phyloP scores from a whole-genome alignment of 768 basidiomycete species.

The Cystofilobasidium ferigula region DNA sequence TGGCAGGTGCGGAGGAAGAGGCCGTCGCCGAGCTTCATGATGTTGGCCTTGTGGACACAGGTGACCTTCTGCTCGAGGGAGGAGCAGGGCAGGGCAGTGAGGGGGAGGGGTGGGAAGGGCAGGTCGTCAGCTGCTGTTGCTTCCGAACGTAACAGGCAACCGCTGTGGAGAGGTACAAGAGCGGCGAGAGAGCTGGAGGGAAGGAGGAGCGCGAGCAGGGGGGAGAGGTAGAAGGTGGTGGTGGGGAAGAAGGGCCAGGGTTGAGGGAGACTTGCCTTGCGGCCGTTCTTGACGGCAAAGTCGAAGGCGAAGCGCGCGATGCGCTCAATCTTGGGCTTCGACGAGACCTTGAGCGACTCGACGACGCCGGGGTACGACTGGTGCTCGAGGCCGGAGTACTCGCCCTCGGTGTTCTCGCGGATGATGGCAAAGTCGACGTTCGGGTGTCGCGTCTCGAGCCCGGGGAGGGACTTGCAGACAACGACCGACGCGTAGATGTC shows the following conservation, averaged over 20 bases:
- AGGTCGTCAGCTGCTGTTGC: too few relatives aligned
- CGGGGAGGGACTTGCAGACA: constrained; percentile 93
- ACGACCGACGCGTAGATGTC: constrained; percentile 99
- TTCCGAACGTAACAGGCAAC: too few relatives aligned
- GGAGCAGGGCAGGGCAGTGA: too few relatives aligned
- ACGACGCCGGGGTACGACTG: constrained; percentile 97
- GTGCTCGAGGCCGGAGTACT: constrained; percentile 97
- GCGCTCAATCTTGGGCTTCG: constrained; percentile 86
- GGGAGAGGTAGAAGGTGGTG: too few relatives aligned
- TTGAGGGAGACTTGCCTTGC: constrained; percentile 56
- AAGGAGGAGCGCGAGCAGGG: too few relatives aligned
- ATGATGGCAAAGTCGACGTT: constrained; percentile 96
- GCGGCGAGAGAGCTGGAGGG: too few relatives aligned
- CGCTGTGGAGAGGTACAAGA: too few relatives aligned
- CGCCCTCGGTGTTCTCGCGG: constrained; percentile 98
- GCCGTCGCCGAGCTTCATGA: constrained; percentile 99
- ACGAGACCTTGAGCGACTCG: constrained; percentile 94
- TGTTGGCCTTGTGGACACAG: constrained; percentile 99
- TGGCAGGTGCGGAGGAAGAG: constrained; percentile 98
- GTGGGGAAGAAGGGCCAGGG: neutral
- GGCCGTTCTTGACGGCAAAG: constrained; percentile 94
- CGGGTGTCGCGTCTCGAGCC: constrained; percentile 86
- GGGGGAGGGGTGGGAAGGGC: too few relatives aligned
- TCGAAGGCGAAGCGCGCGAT: constrained; percentile 97
- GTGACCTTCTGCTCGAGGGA: constrained; percentile 71